Evolutionary conservation across 2,329 filamentous ascomycete species (phyloP), one percentile per base, ranked within the genome.

Genomic region (Sporothrix pallida): DNA sequence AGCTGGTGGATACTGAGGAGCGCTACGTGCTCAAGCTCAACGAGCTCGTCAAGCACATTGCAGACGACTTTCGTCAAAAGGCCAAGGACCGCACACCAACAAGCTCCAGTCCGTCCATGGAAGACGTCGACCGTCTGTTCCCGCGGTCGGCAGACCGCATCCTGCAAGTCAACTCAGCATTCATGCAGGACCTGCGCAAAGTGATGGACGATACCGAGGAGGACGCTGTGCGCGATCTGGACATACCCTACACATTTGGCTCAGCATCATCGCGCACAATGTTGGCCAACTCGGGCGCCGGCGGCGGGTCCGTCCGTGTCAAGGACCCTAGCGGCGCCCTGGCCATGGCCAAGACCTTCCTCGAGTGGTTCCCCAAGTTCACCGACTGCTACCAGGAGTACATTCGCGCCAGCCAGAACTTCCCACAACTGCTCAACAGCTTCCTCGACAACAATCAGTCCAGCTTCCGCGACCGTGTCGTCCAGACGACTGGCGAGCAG

Each of bases 301-400:
- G 80, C 71, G 86, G 82, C 71, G 85, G 80, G 56, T 81, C 82
- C 23, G 83, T 81, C 72, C 87, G 84, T 76, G 80, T 81, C 77
- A 90, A 88, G 80, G 94, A 97, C 80, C 89, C 92, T 20, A 94
- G 92, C 77, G 95, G 95, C 70, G 90, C 93, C 17, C 83, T 92
- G 54, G 88, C 90, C 56, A 91, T 98, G 80, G 93, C 94, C 58
- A 93, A 91, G 78, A 86, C 94, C 68, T 90, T 98, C 75, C 84
- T 96, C 4, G 93, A 97, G 77, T 97, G 94, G 93, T 96, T 99
- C 77, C 96, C 96, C 7, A 91, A 91, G 77, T 98, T 99, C 80
- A 92, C 93, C 37, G 90, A 94, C 74, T 94, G 93, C 79, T 99
- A 99, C 81, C 91, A 94, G 77, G 92, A 97, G 76, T 99, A 98